Evolutionary conservation across 306 rosid species (phyloP).

Genomic region (Argentina anserina): DNA sequence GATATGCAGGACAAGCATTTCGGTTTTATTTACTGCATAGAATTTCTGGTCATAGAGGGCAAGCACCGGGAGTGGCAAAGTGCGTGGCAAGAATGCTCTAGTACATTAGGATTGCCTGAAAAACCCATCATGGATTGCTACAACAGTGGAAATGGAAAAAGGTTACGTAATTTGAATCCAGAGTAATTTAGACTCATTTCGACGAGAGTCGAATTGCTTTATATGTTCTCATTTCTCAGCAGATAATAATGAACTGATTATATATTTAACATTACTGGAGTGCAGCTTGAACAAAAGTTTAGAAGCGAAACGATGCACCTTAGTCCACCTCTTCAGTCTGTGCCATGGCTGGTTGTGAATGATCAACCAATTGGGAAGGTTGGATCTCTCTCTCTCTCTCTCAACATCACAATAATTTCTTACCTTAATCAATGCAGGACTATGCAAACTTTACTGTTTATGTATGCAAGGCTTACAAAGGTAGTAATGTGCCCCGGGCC

Average conservation of each 20-base stretch:
- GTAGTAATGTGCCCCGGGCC: not conserved
- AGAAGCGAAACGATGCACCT: conserved; percentile 38
- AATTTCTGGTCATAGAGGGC: conserved; percentile 45
- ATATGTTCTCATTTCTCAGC: too few relatives aligned
- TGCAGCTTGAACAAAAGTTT: conserved; percentile 38
- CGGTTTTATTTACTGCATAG: conserved; percentile 46
- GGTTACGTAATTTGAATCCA: conserved; percentile 22
- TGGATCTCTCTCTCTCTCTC: not conserved
- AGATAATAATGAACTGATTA: not conserved
- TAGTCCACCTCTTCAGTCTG: conserved; percentile 29
- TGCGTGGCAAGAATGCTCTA: conserved; percentile 38
- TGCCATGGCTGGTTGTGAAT: conserved; percentile 64
- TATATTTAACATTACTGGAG: not conserved
- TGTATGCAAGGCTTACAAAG: conserved; percentile 25
- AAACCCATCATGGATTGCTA: conserved; percentile 34
- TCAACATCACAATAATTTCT: not conserved
- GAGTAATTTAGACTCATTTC: not conserved
- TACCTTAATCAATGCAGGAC: conserved; percentile 10
- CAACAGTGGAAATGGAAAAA: conserved; percentile 37
- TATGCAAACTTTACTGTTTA: conserved; percentile 12
- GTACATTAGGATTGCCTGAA: conserved; percentile 37
- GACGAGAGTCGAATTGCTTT: not conserved
- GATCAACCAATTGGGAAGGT: conserved; percentile 49
- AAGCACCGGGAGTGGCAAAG: not conserved
- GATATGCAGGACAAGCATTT: conserved; percentile 40